Percentiles rank a stretch among this genome's conserved stretches.
Conservation (phyloP, 352 stramenopile genomes). For the Phytophthora nicotianae region DNA sequence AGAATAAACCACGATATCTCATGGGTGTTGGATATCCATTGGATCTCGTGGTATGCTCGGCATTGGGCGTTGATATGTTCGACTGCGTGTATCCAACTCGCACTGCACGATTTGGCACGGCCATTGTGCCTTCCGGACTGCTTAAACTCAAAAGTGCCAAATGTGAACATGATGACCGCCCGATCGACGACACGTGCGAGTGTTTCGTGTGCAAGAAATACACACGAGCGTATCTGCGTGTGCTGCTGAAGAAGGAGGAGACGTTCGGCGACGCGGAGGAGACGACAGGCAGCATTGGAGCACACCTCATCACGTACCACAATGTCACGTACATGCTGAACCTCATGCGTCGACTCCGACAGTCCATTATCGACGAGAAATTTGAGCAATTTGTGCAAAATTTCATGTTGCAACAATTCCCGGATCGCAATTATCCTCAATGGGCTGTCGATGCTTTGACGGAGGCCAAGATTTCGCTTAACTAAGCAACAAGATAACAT, state of each 20-base stretch:
- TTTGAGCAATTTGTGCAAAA: conserved; percentile 78
- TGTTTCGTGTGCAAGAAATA: conserved; percentile 83
- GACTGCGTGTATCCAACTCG: conserved; percentile 98
- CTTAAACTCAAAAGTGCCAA: conserved; percentile 74
- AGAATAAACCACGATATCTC: conserved; percentile 96
- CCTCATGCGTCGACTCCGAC: conserved; percentile 74
- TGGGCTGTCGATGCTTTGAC: conserved; percentile 77
- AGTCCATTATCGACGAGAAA: conserved; percentile 71
- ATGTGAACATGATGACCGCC: conserved; percentile 56
- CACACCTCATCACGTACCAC: conserved; percentile 79
- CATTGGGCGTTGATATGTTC: conserved; percentile 97
- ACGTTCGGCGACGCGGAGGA: conserved; percentile 30
- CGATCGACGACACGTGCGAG: conserved; percentile 72
- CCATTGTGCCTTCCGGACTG: conserved; percentile 77
- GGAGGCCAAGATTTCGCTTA: conserved; percentile 57
- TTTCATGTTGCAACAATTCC: conserved; percentile 84
- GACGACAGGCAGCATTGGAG: conserved; percentile 51
- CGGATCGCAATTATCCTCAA: conserved; percentile 49
- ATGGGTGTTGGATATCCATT: conserved; percentile 98
- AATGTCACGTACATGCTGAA: conserved; percentile 88
- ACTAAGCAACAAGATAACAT: conserved; percentile 8
- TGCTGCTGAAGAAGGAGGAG: conserved; percentile 79
- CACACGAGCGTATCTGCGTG: conserved; percentile 69
- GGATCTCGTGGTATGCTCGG: conserved; percentile 97
- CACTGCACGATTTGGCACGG: conserved; percentile 95